Base-by-base conservation (phyloP, 805 yeast genomes). In the Schwanniomyces sp. region DNA sequence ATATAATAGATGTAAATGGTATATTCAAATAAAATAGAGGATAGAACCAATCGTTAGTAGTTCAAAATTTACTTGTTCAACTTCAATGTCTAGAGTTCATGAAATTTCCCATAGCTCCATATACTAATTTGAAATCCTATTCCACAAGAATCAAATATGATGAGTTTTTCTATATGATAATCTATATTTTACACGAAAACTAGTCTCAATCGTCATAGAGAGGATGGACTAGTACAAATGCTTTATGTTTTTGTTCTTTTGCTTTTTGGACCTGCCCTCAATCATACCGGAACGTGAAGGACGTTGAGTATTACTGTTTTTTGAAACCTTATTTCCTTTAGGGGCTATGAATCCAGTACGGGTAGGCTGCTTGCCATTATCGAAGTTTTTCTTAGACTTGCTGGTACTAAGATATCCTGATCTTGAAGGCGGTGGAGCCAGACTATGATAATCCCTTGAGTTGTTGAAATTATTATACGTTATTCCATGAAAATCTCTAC, bases 281-380 rank as follows among this genome's bases (percentile, higher is more conserved):
- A 62, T 52, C 28, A 54, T 46, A 11, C 67, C 68, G 4, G 64
- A 54, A 27, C 67, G 46, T 2, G 66, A 52, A 5, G 67, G 58
- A 41, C 21, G 50, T 49, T 39, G 52, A 42, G 36, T 49, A 47
- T 9, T 44, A 28, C 7, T 48, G 48, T 7, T 44, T 17, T 46
- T 48, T 12, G 45, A 48, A 5, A 26, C 45, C 32, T 36, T 25
- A 43, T 48, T 48, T 38, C 36, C 37, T 21, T 44, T 45, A 5
- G 24, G 39, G 21, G 30, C 45, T 18, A 55, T 50, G n/a, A 53
- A 46, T 7, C 61, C 63, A 12, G 58, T 47, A 41, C 61, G 51
- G 17, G 62, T 49, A 21, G 59, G 60, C 25, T 48, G 34, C 21
- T 48, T 49, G 7, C 30, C 24, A 27, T 45, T 48, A 4, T 32